Percentiles rank a stretch among this genome's conserved stretches.
These are phyloP conservation scores for Rhodotorula babjevae DNA, from an alignment of 768 basidiomycete genomes.

Conservation along the genomic window DNA sequence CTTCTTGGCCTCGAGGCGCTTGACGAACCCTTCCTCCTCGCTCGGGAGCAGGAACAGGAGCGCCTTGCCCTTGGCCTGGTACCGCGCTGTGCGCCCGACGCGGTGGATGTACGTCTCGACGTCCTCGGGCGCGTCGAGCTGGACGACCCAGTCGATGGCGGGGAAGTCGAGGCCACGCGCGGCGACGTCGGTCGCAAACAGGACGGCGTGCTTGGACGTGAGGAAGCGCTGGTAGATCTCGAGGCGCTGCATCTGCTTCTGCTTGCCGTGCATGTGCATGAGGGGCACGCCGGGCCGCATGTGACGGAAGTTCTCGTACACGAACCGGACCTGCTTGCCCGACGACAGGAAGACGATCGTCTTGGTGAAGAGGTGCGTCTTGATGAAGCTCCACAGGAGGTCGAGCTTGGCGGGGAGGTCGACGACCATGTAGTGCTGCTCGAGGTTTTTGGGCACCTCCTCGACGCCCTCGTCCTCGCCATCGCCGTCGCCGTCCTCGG, in stretches of 20 bases:
- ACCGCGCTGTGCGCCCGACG: slow-evolving; percentile 89
- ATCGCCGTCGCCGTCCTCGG: neutral
- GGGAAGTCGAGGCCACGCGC: slow-evolving; percentile 96
- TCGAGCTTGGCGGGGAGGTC: slow-evolving; percentile 82
- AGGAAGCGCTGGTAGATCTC: slow-evolving; percentile 80
- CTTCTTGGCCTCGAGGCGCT: slow-evolving; percentile 64
- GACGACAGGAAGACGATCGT: slow-evolving; percentile 88
- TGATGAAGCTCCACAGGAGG: slow-evolving; percentile 88
- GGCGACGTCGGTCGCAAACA: slow-evolving; percentile 94
- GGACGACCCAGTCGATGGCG: slow-evolving; percentile 91
- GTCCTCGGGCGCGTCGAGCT: slow-evolving; percentile 93
- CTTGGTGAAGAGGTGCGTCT: slow-evolving; percentile 84
- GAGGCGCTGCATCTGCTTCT: slow-evolving; percentile 85
- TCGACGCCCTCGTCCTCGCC: slow-evolving; percentile 13
- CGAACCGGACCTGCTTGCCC: slow-evolving; percentile 93
- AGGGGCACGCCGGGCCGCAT: slow-evolving; percentile 90
- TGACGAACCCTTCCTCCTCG: slow-evolving; percentile 86
- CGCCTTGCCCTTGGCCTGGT: slow-evolving; percentile 81
- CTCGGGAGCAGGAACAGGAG: slow-evolving; percentile 77
- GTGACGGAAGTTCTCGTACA: slow-evolving; percentile 89
- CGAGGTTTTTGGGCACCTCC: slow-evolving; percentile 30
- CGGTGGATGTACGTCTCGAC: slow-evolving; percentile 96
- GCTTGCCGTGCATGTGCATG: slow-evolving; percentile 92
- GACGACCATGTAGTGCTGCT: slow-evolving; percentile 62
- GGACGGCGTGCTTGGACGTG: slow-evolving; percentile 69